Conservation (phyloP, 2,329 filamentous ascomycete species). For the Cadophora sp. region DNA sequence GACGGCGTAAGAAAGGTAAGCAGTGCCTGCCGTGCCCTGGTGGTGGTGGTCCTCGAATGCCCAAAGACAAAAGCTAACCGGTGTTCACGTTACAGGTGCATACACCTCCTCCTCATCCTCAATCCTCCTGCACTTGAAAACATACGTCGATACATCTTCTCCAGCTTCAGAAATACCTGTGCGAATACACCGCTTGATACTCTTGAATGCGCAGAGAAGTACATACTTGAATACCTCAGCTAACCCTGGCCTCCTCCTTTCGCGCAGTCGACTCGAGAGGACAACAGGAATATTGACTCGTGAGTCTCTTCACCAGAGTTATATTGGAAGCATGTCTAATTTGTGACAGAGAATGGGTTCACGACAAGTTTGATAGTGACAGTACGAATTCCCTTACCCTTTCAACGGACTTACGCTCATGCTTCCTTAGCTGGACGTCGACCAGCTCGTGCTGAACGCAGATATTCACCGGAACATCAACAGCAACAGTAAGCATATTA, state of each 20-base stretch:
- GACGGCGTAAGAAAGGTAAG: conserved; percentile 90
- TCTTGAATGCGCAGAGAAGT: conserved; percentile 46
- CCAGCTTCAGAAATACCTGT: conserved; percentile 16
- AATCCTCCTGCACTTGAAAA: conserved; percentile 43
- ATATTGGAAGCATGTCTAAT: conserved; percentile 20
- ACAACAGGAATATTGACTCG: conserved; percentile 73
- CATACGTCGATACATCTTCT: conserved; percentile 46
- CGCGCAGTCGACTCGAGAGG: conserved; percentile 66
- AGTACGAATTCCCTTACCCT: conserved; percentile 48
- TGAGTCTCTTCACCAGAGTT: conserved; percentile 50
- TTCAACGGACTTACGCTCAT: conserved; percentile 33
- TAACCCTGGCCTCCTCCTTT: conserved; percentile 53
- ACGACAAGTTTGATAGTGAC: conserved; percentile 85
- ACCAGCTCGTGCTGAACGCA: conserved; percentile 38
- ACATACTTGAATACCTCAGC: conserved; percentile 52
- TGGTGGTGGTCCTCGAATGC: not conserved
- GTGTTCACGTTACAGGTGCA: conserved; percentile 41
- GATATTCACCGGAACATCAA: conserved; percentile 43
- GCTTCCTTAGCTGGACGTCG: conserved; percentile 39
- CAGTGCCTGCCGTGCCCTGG: too few relatives aligned
- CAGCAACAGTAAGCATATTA: conserved; percentile 38
- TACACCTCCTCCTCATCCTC: conserved; percentile 46
- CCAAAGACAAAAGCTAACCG: conserved; percentile 25
- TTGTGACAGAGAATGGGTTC: conserved; percentile 81
- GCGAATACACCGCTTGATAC: conserved; percentile 41